phyloP scores from a whole-genome alignment of 1,284 basidiomycete species.

The Xerocomus tenax region DNA sequence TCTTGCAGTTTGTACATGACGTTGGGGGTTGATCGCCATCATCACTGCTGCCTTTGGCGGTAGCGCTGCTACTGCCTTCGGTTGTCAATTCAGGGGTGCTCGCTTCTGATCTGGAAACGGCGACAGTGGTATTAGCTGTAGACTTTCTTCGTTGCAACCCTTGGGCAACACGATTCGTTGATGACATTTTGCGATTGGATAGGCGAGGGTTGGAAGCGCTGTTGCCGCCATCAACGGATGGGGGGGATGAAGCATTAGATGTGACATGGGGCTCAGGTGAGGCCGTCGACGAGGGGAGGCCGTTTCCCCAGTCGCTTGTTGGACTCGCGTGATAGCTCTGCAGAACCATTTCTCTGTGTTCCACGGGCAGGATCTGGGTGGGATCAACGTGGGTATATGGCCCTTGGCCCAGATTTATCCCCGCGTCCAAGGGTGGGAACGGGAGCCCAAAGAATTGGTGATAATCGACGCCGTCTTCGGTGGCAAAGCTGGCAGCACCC shows the following conservation, averaged over 20 bases:
- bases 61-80: slow-evolving; percentile 26
- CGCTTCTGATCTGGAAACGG: slow-evolving; percentile 38
- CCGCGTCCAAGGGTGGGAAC: slow-evolving; percentile 45
- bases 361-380: slow-evolving; percentile 64
- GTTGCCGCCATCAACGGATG: slow-evolving; percentile 48
- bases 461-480: slow-evolving; percentile 54
- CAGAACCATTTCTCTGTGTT: slow-evolving; percentile 38
- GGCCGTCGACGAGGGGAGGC: slow-evolving; percentile 58
- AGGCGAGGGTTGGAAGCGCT: slow-evolving; percentile 24
- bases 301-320: slow-evolving; percentile 71
- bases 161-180: slow-evolving; percentile 48
- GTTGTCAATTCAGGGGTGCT: slow-evolving; percentile 48
- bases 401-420: slow-evolving; percentile 34
- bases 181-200: slow-evolving; percentile 47
- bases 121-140: slow-evolving; percentile 30
- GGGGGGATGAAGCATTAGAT: slow-evolving; percentile 62
- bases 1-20: slow-evolving; percentile 89
- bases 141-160: slow-evolving; percentile 50
- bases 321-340: slow-evolving; percentile 63
- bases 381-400: slow-evolving; percentile 84
- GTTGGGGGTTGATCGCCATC: slow-evolving; percentile 67
- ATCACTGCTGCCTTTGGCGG: slow-evolving; percentile 45
- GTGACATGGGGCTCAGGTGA: slow-evolving; percentile 67
- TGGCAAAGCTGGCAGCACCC: slow-evolving; percentile 42
- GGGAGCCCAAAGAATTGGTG: slow-evolving; percentile 56